These are phyloP conservation scores for Coemansia sp. DNA, from an alignment of 192 early-diverging fungal species.

Conservation along the genomic window DNA sequence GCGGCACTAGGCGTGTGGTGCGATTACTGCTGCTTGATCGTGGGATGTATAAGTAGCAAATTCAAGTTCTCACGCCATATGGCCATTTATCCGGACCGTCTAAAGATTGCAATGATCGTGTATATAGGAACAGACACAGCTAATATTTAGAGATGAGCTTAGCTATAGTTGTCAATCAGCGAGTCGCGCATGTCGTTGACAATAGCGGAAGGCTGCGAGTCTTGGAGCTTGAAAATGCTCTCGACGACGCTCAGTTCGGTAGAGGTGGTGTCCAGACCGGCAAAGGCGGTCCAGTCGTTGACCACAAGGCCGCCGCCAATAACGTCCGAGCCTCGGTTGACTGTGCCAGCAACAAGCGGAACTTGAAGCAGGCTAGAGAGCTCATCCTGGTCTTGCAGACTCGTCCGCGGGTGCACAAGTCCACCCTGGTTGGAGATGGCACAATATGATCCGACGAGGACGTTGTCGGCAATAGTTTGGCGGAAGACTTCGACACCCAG, in stretches of 20 bases:
- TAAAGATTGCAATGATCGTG: background rate
- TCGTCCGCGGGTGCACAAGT: constrained; percentile 92
- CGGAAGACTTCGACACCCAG: constrained; percentile 97
- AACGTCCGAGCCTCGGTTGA: constrained; percentile 97
- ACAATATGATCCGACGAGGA: constrained; percentile 94
- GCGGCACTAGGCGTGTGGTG: background rate
- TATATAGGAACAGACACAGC: background rate
- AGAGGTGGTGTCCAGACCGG: constrained; percentile 92
- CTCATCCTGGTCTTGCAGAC: constrained; percentile 97
- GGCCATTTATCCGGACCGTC: background rate
- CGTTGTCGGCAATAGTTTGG: constrained; percentile 97
- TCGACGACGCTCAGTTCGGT: constrained; percentile 98
- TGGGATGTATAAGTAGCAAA: background rate
- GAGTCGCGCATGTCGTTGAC: constrained; percentile 93
- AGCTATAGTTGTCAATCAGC: constrained; percentile 83
- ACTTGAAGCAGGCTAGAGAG: constrained; percentile 95
- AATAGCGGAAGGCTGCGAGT: constrained; percentile 85
- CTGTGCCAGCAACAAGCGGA: constrained; percentile 96
- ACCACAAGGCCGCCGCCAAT: constrained; percentile 97
- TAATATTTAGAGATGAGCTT: constrained; percentile 25
- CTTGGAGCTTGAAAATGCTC: constrained; percentile 96
- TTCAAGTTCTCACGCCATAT: constrained; percentile 2
- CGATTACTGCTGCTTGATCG: background rate
- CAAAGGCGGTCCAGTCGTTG: constrained; percentile 98
- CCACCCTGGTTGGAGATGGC: constrained; percentile 97